Evolutionary conservation across 495 filamentous ascomycete genomes (phyloP).

Genomic region (Penicillium verhagenii): DNA sequence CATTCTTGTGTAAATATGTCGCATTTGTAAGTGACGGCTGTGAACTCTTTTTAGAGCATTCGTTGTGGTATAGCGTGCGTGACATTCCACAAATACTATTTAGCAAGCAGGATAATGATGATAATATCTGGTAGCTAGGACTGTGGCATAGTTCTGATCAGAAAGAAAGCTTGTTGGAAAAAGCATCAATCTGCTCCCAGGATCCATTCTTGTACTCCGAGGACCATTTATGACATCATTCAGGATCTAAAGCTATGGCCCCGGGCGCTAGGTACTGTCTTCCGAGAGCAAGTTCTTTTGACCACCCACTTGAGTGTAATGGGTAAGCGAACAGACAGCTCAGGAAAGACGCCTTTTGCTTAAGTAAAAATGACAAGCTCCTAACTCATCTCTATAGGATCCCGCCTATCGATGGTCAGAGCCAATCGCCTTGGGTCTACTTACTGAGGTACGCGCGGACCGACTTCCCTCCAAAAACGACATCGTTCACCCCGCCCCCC

Average conservation of each 20-base stretch:
- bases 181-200: neutral
- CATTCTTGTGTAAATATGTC: neutral
- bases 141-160: neutral
- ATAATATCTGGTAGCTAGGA: neutral
- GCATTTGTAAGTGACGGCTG: neutral
- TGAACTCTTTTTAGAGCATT: neutral
- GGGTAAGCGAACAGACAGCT: no score
- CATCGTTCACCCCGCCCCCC: slow-evolving; percentile 55
- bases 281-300: neutral
- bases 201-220: neutral
- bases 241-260: neutral
- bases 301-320: no score
- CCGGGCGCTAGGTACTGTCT: neutral
- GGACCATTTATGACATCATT: neutral
- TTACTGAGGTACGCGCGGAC: slow-evolving; percentile 10
- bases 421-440: neutral
- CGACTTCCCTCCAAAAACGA: slow-evolving; percentile 55
- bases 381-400: neutral
- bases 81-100: neutral
- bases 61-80: neutral
- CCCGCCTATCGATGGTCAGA: neutral
- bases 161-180: no score
- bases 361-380: no score
- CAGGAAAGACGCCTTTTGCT: no score
- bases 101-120: neutral